Conservation (phyloP, 352 stramenopile genomes). For the Pythium angustatum region DNA sequence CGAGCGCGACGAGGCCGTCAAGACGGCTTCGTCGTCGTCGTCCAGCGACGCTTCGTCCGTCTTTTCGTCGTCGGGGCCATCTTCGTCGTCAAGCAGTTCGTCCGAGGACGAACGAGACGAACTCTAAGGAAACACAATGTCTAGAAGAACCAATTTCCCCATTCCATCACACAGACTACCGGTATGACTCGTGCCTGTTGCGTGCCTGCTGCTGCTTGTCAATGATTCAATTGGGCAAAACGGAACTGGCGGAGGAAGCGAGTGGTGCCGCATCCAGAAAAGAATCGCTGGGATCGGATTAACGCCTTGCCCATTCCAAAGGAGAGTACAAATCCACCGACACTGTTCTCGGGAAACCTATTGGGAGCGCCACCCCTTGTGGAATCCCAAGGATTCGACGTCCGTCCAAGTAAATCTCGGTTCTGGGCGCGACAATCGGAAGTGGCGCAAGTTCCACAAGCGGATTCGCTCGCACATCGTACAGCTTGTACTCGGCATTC, state of each 20-base stretch:
- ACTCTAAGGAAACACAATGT: too few relatives aligned
- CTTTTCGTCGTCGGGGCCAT: constrained; percentile 33
- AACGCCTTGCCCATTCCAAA: constrained; percentile 32
- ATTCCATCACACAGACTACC: too few relatives aligned
- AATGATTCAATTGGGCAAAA: too few relatives aligned
- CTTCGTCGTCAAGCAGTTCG: constrained; percentile 50
- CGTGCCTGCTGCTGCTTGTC: too few relatives aligned
- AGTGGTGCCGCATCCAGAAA: too few relatives aligned
- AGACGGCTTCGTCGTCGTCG: constrained; percentile 52
- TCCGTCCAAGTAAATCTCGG: constrained; percentile 37
- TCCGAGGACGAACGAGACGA: constrained; percentile 1
- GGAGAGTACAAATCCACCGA: constrained; percentile 42
- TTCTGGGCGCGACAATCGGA: constrained; percentile 39
- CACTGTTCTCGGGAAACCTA: constrained; percentile 34
- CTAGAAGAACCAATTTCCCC: too few relatives aligned
- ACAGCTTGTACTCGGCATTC: constrained; percentile 46
- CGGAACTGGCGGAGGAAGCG: too few relatives aligned
- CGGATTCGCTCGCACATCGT: constrained; percentile 37
- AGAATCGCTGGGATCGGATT: too few relatives aligned
- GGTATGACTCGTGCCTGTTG: too few relatives aligned
- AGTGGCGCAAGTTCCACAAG: constrained; percentile 32
- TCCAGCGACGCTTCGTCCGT: constrained; percentile 36
- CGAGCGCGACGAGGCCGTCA: constrained; percentile 29
- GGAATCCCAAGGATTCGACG: constrained; percentile 44
- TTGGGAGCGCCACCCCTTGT: constrained; percentile 31